A percentile compares a stretch with the other conserved stretches of the same genome.
phyloP scores from a whole-genome alignment of 2,329 filamentous ascomycete genomes.

The Microdochium nivale region DNA sequence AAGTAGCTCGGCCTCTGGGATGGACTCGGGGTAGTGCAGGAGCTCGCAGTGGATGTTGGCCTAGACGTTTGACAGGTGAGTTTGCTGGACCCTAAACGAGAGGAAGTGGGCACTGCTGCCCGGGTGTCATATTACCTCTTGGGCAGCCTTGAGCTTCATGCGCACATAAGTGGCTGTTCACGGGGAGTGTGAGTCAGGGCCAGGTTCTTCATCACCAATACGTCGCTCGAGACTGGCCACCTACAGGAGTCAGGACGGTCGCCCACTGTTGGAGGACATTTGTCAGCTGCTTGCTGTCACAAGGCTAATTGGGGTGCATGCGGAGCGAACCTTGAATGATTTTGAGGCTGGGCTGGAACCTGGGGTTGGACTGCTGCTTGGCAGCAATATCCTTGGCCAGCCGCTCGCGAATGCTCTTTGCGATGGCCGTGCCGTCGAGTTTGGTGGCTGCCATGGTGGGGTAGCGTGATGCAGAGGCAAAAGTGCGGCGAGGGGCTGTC shows the following conservation, averaged over 20 bases:
- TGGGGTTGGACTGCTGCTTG: constrained; percentile 73
- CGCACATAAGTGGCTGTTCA: constrained; percentile 85
- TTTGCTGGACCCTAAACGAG: constrained; percentile 1
- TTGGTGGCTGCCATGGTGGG: constrained; percentile 74
- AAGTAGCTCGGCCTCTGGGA: constrained; percentile 78
- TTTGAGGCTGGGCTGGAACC: constrained; percentile 82
- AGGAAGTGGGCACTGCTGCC: constrained; percentile 1
- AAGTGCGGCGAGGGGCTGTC: constrained; percentile 16
- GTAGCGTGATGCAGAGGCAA: constrained; percentile 39
- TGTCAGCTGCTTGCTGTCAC: background rate
- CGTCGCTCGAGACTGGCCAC: constrained; percentile 15
- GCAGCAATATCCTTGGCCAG: constrained; percentile 73
- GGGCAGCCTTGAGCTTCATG: constrained; percentile 97
- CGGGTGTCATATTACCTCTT: constrained; percentile 52
- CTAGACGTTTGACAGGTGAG: constrained; percentile 31
- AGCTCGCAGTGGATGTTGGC: constrained; percentile 85
- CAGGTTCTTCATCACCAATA: constrained; percentile 1
- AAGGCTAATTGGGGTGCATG: background rate
- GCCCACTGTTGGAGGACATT: constrained; percentile 53
- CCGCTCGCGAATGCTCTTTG: constrained; percentile 78
- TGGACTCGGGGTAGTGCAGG: constrained; percentile 71
- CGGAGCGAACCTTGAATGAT: constrained; percentile 76
- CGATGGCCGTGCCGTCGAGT: constrained; percentile 94
- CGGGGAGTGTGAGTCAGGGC: constrained; percentile 20
- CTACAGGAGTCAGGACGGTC: constrained; percentile 86